Percentiles rank a stretch among this genome's conserved stretches.
Conservation (phyloP, 2,329 filamentous ascomycete species). For the Biscogniauxia sp. region DNA sequence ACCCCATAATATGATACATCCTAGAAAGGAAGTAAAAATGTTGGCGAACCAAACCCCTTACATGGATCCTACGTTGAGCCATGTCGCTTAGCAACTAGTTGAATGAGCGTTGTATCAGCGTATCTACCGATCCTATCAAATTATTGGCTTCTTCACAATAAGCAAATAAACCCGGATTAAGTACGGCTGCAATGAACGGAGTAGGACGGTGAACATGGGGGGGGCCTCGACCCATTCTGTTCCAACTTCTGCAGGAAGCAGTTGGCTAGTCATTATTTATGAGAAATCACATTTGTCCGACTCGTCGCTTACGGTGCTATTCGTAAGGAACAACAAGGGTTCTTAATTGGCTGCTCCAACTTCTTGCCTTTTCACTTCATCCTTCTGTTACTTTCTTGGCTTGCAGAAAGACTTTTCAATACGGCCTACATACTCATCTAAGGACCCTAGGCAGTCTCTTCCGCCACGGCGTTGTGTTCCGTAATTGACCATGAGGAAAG, state of each 20-base stretch:
- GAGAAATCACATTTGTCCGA: too few relatives aligned
- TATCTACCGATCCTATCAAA: background rate
- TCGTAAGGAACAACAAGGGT: background rate
- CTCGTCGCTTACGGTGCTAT: too few relatives aligned
- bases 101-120: background rate
- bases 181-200: background rate
- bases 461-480: background rate
- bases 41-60: background rate
- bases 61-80: background rate
- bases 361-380: background rate
- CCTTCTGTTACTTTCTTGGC: background rate
- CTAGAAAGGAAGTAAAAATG: background rate
- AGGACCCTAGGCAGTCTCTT: background rate
- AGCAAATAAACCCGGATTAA: background rate
- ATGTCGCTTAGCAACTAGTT: background rate
- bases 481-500: background rate
- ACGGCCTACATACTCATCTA: background rate
- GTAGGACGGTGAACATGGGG: background rate
- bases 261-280: too few relatives aligned
- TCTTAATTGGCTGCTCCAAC: background rate
- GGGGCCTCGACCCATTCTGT: background rate
- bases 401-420: background rate
- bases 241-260: too few relatives aligned
- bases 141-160: background rate
- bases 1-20: background rate